These are phyloP conservation scores for Sesbania bispinosa DNA, from an alignment of 306 rosid species.

Conservation along the genomic window DNA sequence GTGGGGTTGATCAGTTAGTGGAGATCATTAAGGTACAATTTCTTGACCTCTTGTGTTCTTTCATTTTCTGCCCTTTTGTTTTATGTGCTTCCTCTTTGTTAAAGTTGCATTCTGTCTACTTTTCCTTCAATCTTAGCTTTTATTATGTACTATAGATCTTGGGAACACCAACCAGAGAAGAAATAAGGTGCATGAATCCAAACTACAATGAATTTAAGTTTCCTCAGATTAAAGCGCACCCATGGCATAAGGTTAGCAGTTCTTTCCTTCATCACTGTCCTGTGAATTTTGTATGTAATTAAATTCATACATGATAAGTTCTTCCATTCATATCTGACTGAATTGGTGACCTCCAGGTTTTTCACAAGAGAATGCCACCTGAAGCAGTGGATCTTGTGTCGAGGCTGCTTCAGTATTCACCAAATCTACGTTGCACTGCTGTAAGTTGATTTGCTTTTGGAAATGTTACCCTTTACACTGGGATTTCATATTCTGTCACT, in stretches of 20 bases:
- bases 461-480: neutral
- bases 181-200: conserved; percentile 95
- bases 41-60: neutral
- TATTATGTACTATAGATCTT: conserved; percentile 45
- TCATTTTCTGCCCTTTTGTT: neutral
- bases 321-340: conserved; percentile 22
- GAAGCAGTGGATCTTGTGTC: conserved; percentile 94
- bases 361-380: conserved; percentile 79
- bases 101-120: conserved; percentile 18
- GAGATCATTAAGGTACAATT: conserved; percentile 80
- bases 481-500: neutral
- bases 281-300: neutral
- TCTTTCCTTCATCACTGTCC: neutral
- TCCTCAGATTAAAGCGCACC: conserved; percentile 95
- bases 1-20: conserved; percentile 94
- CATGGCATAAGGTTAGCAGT: conserved; percentile 85
- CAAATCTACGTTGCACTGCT: conserved; percentile 87
- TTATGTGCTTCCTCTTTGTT: neutral
- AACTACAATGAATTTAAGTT: conserved; percentile 83
- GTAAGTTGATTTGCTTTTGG: conserved; percentile 34
- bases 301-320: neutral
- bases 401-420: conserved; percentile 90
- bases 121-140: conserved; percentile 10
- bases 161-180: conserved; percentile 95
- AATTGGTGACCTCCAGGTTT: conserved; percentile 47